Conservation (phyloP, 306 rosid genomes). For the Crotalaria pallida region DNA sequence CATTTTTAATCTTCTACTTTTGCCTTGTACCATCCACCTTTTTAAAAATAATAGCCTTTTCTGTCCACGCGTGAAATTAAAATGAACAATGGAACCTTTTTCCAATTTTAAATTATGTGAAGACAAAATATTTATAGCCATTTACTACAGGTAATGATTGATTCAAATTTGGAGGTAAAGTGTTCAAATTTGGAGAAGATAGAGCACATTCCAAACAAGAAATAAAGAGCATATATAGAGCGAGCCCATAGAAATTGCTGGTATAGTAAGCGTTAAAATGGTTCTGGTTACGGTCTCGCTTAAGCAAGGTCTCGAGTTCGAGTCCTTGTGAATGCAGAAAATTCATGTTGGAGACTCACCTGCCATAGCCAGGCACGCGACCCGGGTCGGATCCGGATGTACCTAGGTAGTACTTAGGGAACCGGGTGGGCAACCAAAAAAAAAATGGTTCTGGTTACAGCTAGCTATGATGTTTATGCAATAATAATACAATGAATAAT, state of each 20-base stretch:
- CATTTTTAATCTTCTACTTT: neutral
- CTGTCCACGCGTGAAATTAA: neutral
- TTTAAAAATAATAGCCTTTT: neutral
- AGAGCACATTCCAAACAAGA: neutral
- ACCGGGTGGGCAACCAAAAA: too few relatives aligned
- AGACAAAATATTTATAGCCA: neutral
- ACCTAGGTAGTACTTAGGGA: too few relatives aligned
- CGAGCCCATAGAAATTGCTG: neutral
- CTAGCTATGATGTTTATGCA: conserved; percentile 11
- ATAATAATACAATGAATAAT: neutral
- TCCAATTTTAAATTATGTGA: neutral
- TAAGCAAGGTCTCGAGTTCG: too few relatives aligned
- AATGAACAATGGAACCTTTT: neutral
- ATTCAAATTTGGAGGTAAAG: neutral
- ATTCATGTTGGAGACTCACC: too few relatives aligned
- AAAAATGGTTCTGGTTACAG: neutral
- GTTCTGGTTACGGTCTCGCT: neutral
- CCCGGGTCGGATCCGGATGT: too few relatives aligned
- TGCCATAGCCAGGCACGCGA: too few relatives aligned
- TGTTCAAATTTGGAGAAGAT: conserved; percentile 2
- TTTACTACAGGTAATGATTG: neutral
- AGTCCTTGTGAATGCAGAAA: too few relatives aligned
- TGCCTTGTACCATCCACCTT: neutral
- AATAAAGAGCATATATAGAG: neutral
- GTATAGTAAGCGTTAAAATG: neutral